phyloP scores from a whole-genome alignment of 192 early-diverging fungal genomes.

The Podochytrium sp. region DNA sequence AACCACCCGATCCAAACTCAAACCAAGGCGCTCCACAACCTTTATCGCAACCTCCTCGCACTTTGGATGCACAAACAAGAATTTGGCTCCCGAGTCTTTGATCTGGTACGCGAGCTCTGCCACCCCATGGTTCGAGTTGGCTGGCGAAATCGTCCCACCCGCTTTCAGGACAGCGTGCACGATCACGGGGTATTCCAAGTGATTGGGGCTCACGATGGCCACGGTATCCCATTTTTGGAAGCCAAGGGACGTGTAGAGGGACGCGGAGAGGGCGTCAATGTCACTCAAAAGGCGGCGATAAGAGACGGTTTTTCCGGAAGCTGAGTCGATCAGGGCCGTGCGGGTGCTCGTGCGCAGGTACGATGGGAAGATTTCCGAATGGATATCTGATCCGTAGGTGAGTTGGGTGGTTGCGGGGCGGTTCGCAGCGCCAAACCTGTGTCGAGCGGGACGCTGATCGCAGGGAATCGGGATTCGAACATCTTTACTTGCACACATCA shows the following conservation, averaged over 20 bases:
- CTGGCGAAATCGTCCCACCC: slow-evolving; percentile 68
- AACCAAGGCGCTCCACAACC: slow-evolving; percentile 16
- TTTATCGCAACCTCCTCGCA: slow-evolving; percentile 28
- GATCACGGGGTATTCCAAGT: slow-evolving; percentile 47
- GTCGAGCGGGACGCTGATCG: too few species aligned
- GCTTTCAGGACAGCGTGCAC: slow-evolving; percentile 64
- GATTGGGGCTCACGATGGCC: slow-evolving; percentile 72
- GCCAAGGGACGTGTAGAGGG: slow-evolving; percentile 52
- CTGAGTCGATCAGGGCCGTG: slow-evolving; percentile 54
- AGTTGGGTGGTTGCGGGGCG: too few species aligned
- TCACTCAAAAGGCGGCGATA: slow-evolving; percentile 45
- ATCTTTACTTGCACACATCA: too few species aligned
- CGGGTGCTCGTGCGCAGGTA: not conserved
- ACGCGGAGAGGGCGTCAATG: slow-evolving; percentile 50
- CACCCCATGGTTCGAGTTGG: slow-evolving; percentile 79
- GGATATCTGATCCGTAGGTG: not conserved
- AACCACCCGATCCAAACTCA: slow-evolving; percentile 29
- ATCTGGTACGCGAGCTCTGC: slow-evolving; percentile 78
- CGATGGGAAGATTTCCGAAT: not conserved
- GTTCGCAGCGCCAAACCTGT: too few species aligned
- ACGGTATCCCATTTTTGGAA: slow-evolving; percentile 72
- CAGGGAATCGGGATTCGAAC: too few species aligned
- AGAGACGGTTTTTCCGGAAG: slow-evolving; percentile 46
- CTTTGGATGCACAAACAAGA: slow-evolving; percentile 58
- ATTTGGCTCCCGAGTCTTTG: slow-evolving; percentile 63